phyloP scores from a whole-genome alignment of 805 yeast species.

The Cyberlindnera japonica region DNA sequence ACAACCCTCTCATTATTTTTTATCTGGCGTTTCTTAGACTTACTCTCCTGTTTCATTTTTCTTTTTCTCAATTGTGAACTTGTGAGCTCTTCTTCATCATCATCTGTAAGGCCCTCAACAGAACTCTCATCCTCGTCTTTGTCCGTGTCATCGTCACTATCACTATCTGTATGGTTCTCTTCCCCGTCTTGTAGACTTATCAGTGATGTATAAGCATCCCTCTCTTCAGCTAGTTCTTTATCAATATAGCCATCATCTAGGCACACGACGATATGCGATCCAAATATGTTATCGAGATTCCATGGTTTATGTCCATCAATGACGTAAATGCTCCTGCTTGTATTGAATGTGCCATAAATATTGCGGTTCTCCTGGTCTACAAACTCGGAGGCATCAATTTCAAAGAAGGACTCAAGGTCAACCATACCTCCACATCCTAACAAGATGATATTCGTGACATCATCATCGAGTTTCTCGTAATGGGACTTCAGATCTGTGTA shows the following conservation, averaged over 20 bases:
- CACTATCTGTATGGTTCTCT: constrained; percentile 30
- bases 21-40: constrained; percentile 40
- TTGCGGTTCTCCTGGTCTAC: constrained; percentile 30
- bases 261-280: constrained; percentile 71
- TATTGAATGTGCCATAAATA: constrained; percentile 29
- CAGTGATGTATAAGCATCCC: constrained; percentile 56
- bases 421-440: constrained; percentile 94
- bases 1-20: constrained; percentile 50
- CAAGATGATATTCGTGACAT: constrained; percentile 70
- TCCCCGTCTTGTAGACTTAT: constrained; percentile 39
- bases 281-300: constrained; percentile 91
- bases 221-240: constrained; percentile 51
- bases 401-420: constrained; percentile 73
- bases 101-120: constrained; percentile 25
- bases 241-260: constrained; percentile 83
- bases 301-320: constrained; percentile 95
- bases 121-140: constrained; percentile 33
- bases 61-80: constrained; percentile 29
- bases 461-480: constrained; percentile 62
- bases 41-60: constrained; percentile 29
- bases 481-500: constrained; percentile 70
- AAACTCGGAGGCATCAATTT: constrained; percentile 54
- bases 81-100: constrained; percentile 27
- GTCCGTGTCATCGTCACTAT: constrained; percentile 28
- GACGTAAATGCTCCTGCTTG: constrained; percentile 65